Evolutionary conservation across 805 yeast genomes (phyloP), one percentile per base, ranked within the genome.

Genomic region (Lipomyces yamanashiensis): DNA sequence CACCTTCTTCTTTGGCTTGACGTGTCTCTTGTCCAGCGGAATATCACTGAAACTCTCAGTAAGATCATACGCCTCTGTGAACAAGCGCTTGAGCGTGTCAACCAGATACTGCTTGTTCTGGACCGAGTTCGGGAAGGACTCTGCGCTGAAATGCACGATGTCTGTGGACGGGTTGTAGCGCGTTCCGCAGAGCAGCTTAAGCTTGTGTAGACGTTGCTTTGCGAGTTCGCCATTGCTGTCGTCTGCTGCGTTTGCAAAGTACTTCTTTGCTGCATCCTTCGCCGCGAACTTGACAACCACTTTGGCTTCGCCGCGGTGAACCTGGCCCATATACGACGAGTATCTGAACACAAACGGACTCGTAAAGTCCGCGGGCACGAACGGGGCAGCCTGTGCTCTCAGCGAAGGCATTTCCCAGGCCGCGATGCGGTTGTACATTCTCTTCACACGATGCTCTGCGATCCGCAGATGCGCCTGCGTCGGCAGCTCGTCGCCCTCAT

Each of bases 331-430:
- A 72, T 86, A 89, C 48, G 88, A 85, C 17, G 89, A 85, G 78
- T 87, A 92, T 70, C 86, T 84, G 72, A 88, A 89, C 44, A 80
- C 79, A 47, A 92, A 78, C 28, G 44, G 70, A 67, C 34, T 71
- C 72, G 21, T 66, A 39, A 43, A 23, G 33, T 50, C 19, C n/a
- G 54, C 21, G 17, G 66, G 61, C 36, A 28, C 52, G 33, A 58
- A 61, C 52, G 61, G 62, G 7, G 39, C 41, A 15, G 53, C 51
- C 17, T 47, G 36, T 36, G 34, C 54, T 4, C 64, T 47, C 52
- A 95, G 81, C 61, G 85, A 82, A 7, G 99, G 99, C 81, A 93
- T 82, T 74, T 93, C 98, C 77, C 88, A 93, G 0, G 98, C 97
- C 10, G 96, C 90, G 50, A 90, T 81, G 71, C 98, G 83, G 72